Percentiles rank a stretch among this genome's conserved stretches.
Evolutionary conservation across 306 rosid genomes (phyloP).

Genomic region (Macrotyloma uniflorum): DNA sequence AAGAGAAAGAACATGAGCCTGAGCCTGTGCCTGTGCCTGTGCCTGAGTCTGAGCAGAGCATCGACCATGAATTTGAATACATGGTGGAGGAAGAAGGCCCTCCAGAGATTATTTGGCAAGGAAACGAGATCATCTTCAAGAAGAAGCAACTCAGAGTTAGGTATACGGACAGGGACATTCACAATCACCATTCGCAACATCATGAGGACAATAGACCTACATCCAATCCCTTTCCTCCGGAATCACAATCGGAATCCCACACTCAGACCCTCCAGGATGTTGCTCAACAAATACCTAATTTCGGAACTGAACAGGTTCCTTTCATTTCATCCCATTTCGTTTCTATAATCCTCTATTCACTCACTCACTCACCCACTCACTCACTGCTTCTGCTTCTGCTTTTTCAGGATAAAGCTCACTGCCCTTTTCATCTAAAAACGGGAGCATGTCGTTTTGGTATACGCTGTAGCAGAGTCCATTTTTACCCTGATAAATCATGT

Average conservation of each 20-base stretch:
- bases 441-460: constrained; percentile 97
- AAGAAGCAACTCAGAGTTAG: constrained; percentile 59
- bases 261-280: constrained; percentile 51
- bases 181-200: background rate
- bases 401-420: constrained; percentile 90
- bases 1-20: background rate
- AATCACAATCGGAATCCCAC: constrained; percentile 49
- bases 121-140: constrained; percentile 79
- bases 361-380: background rate
- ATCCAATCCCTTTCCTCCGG: constrained; percentile 85
- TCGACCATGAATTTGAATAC: constrained; percentile 61
- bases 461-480: constrained; percentile 95
- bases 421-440: constrained; percentile 94
- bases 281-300: constrained; percentile 78
- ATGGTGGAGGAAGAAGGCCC: constrained; percentile 67
- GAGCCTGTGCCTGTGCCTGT: too few relatives aligned
- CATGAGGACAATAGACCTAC: constrained; percentile 56
- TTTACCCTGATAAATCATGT: constrained; percentile 76
- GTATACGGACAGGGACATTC: constrained; percentile 19
- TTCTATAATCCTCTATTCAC: background rate
- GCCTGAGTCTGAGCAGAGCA: too few relatives aligned
- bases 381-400: background rate
- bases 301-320: constrained; percentile 84
- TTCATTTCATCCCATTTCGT: background rate
- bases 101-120: constrained; percentile 82